Evolutionary conservation across 441 rosid genomes (phyloP), one percentile per base, ranked within the genome.

Genomic region (Corymbia citriodora): DNA sequence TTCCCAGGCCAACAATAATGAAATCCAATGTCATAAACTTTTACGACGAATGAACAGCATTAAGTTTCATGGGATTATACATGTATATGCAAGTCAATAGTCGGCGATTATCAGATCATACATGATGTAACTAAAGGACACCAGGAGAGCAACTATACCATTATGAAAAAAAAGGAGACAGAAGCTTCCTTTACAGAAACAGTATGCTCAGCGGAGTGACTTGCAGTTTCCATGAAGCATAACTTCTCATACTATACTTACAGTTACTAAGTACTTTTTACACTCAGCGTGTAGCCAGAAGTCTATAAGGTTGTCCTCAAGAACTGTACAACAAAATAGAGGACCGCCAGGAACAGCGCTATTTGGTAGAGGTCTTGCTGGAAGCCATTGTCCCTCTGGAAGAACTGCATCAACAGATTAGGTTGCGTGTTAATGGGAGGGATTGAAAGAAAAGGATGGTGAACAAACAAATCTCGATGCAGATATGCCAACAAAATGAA

Each of bases 281-380:
- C 72, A 63, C 33, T 5, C 33, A 63, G 31, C 18, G 33, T 63
- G 72, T 63, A 29, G 72, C 33, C 33, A 63, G 72, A 40, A 29
- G 16, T 79, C 85, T 90, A 97, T 93, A 97, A 91, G 88, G 98
- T 97, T 93, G 94, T 93, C 94, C 92, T 97, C 92, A 97, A 90
- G 94, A 95, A 97, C 93, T 96, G 98, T 93, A 97, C 97, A 93
- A 97, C 96, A 91, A 97, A 93, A 91, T 97, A 97, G 89, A 97
- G 72, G 85, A 97, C 90, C 15, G 98, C 98, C 27, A 97, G 92
- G 93, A 97, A 94, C 90, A 97, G 88, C 3, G 97, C 98, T 89
- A 97, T 91, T 89, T 97, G 99, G 95, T 97, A 96, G 18, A 92
- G 92, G 92, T 97, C 99, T 91, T 95, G 94, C 90, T 96, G 97